phyloP scores from a whole-genome alignment of 768 basidiomycete species.

The Gymnopilus junonius region DNA sequence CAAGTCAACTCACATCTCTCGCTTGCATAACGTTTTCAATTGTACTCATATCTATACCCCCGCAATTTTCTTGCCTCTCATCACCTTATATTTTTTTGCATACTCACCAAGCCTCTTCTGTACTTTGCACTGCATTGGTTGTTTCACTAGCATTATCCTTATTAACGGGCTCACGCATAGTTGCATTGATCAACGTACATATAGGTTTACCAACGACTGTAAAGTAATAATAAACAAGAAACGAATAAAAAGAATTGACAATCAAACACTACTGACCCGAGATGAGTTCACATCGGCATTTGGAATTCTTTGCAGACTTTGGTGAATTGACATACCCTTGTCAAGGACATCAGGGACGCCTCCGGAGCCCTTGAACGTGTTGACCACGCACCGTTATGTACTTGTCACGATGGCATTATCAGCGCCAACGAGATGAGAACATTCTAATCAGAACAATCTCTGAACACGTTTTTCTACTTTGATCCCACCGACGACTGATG shows the following conservation, averaged over 20 bases:
- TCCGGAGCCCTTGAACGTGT: slow-evolving; percentile 24
- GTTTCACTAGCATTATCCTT: slow-evolving; percentile 19
- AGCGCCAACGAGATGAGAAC: slow-evolving; percentile 5
- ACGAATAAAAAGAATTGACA: slow-evolving; percentile 11
- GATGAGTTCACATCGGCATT: neutral
- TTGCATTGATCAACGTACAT: slow-evolving; percentile 17
- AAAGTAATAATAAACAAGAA: slow-evolving; percentile 11
- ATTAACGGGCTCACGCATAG: neutral
- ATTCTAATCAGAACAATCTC: slow-evolving; percentile 12
- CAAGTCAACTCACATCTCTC: slow-evolving; percentile 14
- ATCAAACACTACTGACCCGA: neutral
- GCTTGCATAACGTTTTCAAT: slow-evolving; percentile 6
- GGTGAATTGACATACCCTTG: neutral
- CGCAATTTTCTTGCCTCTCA: slow-evolving; percentile 8
- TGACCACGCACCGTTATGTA: slow-evolving; percentile 11
- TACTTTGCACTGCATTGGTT: slow-evolving; percentile 17
- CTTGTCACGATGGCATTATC: slow-evolving; percentile 5
- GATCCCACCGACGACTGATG: slow-evolving; percentile 4
- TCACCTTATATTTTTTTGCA: slow-evolving; percentile 26
- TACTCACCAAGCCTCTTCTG: slow-evolving; percentile 14
- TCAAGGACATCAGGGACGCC: slow-evolving; percentile 7
- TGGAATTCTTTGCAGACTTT: neutral
- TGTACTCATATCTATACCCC: slow-evolving; percentile 22
- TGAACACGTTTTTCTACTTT: slow-evolving; percentile 5
- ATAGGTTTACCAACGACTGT: slow-evolving; percentile 14